Evolutionary conservation across 192 early-diverging fungal genomes (phyloP).

Genomic region (Backusella parvicylindrica): DNA sequence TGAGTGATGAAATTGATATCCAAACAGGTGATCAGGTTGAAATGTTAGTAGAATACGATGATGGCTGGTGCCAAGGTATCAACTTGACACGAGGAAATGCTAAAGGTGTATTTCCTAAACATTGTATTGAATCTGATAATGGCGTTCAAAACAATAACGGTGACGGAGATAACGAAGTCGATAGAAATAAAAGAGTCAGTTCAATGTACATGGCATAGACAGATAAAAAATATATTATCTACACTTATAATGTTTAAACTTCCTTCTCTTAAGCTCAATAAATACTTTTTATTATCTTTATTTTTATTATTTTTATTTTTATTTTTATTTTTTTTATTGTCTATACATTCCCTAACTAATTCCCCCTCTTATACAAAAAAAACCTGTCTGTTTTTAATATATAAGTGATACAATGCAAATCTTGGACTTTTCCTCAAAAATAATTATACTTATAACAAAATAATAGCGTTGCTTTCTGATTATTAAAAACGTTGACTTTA

Average conservation of each 20-base stretch:
- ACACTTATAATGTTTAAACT: not conserved
- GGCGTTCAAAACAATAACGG: not conserved
- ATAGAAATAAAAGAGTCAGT: constrained; percentile 12
- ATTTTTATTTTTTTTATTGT: not conserved
- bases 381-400: not conserved
- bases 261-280: not conserved
- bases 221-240: not conserved
- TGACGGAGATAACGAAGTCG: not conserved
- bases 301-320: too few species aligned
- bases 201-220: constrained; percentile 19
- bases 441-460: not conserved
- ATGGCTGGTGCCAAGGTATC: constrained; percentile 58
- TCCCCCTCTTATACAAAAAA: not conserved
- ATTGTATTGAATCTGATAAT: constrained; percentile 40
- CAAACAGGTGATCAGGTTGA: constrained; percentile 52
- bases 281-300: not conserved
- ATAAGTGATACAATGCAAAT: not conserved
- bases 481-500: not conserved
- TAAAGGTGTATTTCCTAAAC: constrained; percentile 55
- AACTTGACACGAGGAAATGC: constrained; percentile 46
- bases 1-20: constrained; percentile 57
- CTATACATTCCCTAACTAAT: not conserved
- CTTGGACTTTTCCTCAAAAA: not conserved
- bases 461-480: not conserved
- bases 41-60: constrained; percentile 54